A percentile compares a stretch with the other conserved stretches of the same genome.
Conservation (phyloP, 2,329 filamentous ascomycete genomes). For the Diaporthe citri region DNA sequence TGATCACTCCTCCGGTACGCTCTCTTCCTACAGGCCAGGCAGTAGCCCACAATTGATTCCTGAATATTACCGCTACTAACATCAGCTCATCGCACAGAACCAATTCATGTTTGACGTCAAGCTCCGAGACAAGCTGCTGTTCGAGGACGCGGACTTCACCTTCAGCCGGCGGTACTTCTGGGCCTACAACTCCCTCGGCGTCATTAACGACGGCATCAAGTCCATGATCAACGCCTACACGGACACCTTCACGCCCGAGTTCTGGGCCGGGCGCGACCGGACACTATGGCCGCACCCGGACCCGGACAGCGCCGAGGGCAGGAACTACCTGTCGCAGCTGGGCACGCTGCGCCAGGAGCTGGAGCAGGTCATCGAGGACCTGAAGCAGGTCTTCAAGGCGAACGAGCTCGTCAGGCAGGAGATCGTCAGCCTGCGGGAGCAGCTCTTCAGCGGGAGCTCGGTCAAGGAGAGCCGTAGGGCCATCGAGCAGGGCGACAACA, state of each 20-base stretch:
- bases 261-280: slow-evolving; percentile 68
- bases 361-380: slow-evolving; percentile 63
- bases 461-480: slow-evolving; percentile 72
- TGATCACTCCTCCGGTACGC: slow-evolving; percentile 68
- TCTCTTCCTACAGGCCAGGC: neutral
- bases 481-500: slow-evolving; percentile 74
- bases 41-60: neutral
- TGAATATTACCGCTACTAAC: neutral
- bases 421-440: slow-evolving; percentile 69
- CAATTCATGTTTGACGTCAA: slow-evolving; percentile 71
- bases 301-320: slow-evolving; percentile 57
- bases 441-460: slow-evolving; percentile 73
- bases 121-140: slow-evolving; percentile 69
- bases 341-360: slow-evolving; percentile 60
- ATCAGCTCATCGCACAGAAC: slow-evolving; percentile 46
- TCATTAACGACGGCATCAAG: slow-evolving; percentile 71
- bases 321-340: slow-evolving; percentile 63
- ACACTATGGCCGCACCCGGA: slow-evolving; percentile 68
- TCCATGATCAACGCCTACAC: slow-evolving; percentile 68
- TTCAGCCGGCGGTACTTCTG: slow-evolving; percentile 74
- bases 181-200: slow-evolving; percentile 71
- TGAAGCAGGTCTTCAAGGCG: slow-evolving; percentile 60
- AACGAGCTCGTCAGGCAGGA: slow-evolving; percentile 68
- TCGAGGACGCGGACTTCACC: slow-evolving; percentile 72
- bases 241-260: slow-evolving; percentile 69